Conservation (phyloP, 1,284 basidiomycete genomes). For the Boletus semigastroideus region DNA sequence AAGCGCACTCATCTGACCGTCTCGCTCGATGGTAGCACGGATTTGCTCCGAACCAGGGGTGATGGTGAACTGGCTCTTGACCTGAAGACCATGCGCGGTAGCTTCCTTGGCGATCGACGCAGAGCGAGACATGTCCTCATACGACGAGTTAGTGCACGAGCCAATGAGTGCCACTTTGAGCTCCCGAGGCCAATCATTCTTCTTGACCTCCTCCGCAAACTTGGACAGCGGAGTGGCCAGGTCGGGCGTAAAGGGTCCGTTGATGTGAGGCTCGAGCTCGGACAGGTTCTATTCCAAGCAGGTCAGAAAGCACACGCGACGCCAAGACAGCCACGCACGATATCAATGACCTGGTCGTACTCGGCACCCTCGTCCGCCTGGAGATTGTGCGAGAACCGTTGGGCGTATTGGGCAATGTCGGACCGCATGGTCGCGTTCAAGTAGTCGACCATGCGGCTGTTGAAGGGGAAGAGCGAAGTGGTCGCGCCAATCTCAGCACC, state of each 20-base stretch:
- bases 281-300: slow-evolving; percentile 70
- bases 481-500: slow-evolving; percentile 99
- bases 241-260: slow-evolving; percentile 98
- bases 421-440: slow-evolving; percentile 90
- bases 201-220: slow-evolving; percentile 89
- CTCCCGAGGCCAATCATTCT: slow-evolving; percentile 96
- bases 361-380: slow-evolving; percentile 87
- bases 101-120: slow-evolving; percentile 94
- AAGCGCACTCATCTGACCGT: slow-evolving; percentile 89
- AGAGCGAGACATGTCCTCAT: slow-evolving; percentile 99
- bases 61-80: slow-evolving; percentile 95
- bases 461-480: slow-evolving; percentile 99
- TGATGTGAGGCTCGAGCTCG: slow-evolving; percentile 98
- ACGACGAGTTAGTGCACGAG: slow-evolving; percentile 99
- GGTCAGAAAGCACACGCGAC: background rate
- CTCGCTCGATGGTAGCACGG: slow-evolving; percentile 95
- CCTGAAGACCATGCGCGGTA: slow-evolving; percentile 79
- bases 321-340: slow-evolving; percentile 53
- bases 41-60: slow-evolving; percentile 99
- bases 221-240: slow-evolving; percentile 95
- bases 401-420: slow-evolving; percentile 89
- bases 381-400: slow-evolving; percentile 90
- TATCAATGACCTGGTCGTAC: slow-evolving; percentile 94
- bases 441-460: slow-evolving; percentile 92
- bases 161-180: slow-evolving; percentile 98